These are phyloP conservation scores for Sordariomycetes sp. DNA, from an alignment of 2,329 filamentous ascomycete genomes.

Conservation along the genomic window DNA sequence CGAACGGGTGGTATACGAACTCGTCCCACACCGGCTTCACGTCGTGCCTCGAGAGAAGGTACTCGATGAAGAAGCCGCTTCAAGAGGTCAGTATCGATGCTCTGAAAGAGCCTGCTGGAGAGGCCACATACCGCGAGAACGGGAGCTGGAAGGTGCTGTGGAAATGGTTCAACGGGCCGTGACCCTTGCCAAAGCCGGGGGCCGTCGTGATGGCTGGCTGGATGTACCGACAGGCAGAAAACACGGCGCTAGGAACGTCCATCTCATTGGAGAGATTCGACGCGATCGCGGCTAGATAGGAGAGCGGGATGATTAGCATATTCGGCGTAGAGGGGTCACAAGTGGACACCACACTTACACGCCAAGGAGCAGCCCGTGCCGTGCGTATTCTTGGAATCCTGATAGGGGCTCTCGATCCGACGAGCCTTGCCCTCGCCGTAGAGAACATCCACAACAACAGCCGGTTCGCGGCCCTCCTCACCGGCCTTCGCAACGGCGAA, in stretches of 20 bases:
- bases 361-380: constrained; percentile 92
- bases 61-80: constrained; percentile 73
- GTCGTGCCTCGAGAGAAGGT: constrained; percentile 64
- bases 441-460: constrained; percentile 65
- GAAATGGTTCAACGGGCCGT: constrained; percentile 69
- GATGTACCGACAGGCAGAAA: constrained; percentile 58
- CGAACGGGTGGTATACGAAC: constrained; percentile 76
- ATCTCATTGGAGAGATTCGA: constrained; percentile 57
- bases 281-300: constrained; percentile 53
- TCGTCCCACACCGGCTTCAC: constrained; percentile 64
- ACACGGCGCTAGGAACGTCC: constrained; percentile 48
- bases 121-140: constrained; percentile 47
- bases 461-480: constrained; percentile 37
- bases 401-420: constrained; percentile 59
- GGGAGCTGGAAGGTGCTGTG: constrained; percentile 59
- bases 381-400: constrained; percentile 72
- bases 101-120: not conserved
- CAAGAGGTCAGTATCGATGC: constrained; percentile 5
- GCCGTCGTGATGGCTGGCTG: constrained; percentile 61
- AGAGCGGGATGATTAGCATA: not conserved
- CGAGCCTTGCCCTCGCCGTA: constrained; percentile 48
- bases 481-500: constrained; percentile 45
- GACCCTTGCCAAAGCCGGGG: constrained; percentile 51
- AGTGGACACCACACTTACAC: constrained; percentile 41
- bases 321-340: not conserved